Conservation (phyloP, 2,329 filamentous ascomycete genomes). For the Grosmannia clavigera region DNA sequence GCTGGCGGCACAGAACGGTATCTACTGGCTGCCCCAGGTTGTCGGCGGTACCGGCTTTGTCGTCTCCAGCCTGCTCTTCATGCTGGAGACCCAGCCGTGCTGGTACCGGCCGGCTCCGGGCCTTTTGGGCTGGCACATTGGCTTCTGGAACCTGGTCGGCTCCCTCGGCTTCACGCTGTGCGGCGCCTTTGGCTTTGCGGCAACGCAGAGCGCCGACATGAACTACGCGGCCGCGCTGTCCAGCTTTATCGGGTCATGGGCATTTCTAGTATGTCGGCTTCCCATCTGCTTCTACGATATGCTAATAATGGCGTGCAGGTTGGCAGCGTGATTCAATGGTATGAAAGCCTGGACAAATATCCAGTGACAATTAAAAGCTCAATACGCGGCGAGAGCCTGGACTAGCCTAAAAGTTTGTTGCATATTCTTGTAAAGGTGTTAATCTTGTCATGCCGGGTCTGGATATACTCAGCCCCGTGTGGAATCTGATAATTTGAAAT, state of each 20-base stretch:
- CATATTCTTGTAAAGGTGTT: background rate
- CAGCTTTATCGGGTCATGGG: constrained; percentile 37
- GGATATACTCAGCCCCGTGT: background rate
- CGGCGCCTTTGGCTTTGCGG: constrained; percentile 41
- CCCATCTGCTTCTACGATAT: background rate
- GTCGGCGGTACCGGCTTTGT: constrained; percentile 52
- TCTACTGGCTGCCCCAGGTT: constrained; percentile 52
- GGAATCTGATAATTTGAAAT: no score
- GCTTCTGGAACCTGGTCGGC: constrained; percentile 52
- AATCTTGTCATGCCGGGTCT: background rate
- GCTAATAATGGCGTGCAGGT: constrained; percentile 13
- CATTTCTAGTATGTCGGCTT: constrained; percentile 25
- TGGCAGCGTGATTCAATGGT: constrained; percentile 21
- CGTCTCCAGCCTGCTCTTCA: constrained; percentile 44
- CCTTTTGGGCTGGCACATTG: constrained; percentile 55
- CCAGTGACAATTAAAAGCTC: constrained; percentile 13
- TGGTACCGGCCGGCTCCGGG: constrained; percentile 48
- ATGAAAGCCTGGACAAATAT: constrained; percentile 21
- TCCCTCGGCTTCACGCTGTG: constrained; percentile 50
- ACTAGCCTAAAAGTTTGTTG: background rate
- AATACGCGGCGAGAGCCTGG: background rate
- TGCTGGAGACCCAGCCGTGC: constrained; percentile 51
- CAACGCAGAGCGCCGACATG: constrained; percentile 23
- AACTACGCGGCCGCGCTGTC: constrained; percentile 36
- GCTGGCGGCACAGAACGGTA: constrained; percentile 31